Base-by-base conservation (phyloP, 2,329 filamentous ascomycete genomes). In the Zasmidium citrigriseum region DNA sequence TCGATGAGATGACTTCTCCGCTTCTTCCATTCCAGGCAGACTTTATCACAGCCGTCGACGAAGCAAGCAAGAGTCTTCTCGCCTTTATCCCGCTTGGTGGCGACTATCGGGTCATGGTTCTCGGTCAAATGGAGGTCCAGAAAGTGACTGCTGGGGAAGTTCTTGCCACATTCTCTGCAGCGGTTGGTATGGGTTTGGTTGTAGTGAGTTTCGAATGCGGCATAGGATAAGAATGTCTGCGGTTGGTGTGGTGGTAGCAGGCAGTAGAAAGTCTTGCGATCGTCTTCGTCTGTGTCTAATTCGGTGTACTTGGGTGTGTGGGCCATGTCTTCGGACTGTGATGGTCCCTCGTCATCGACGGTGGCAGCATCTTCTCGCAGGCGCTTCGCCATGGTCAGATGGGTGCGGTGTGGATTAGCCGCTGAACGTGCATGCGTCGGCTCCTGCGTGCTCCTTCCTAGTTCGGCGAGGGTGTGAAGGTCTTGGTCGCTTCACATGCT, bases 1-100 rank as follows among this genome's bases (percentile, higher is more conserved):
- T 96, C 93, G 65, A 96, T 91, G 64, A 96, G 81, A 78, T 99
- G 93, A 72, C 91, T 85, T 29, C 90, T 84, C 46, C 95, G 85
- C 75, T 96, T 98, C 69, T 90, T 87, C 25, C 89, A 87, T 3
- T 90, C 92, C 55, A 85, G 86, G 76, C 93, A 97, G 72, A 91
- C 87, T 64, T 89, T 85, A 59, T 95, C 90, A 74, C 95, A 99
- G 50, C 83, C 87, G 70, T 96, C 89, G 5, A 97, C 87, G 69
- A 98, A 96, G 77, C 95, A 99, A 4, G 86, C 87, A 75, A 89
- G 97, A 86, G 89, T 97, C 69, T 91, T 93, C 71, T 96, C 92
- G 46, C 93, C 95, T 67, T 86, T 85, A 53, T 91, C 91, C 66
- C 87, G 85, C 70, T 82, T 85, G 11, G 90, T 83, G 51, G 85